These are phyloP conservation scores for Pulveroboletus ravenelii DNA, from an alignment of 768 basidiomycete species.

Conservation along the genomic window DNA sequence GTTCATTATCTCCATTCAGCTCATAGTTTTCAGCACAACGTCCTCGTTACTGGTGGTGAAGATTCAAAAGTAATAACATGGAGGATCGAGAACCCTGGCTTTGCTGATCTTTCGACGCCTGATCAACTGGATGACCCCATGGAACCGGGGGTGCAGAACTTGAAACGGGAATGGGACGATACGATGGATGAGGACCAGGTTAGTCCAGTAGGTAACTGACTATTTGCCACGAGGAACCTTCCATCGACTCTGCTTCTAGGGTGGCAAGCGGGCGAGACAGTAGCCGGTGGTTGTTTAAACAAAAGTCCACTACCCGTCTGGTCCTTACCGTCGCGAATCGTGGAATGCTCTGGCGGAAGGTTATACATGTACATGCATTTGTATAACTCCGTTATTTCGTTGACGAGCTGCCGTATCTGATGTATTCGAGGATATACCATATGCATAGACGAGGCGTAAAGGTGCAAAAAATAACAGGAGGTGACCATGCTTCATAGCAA, in stretches of 20 bases:
- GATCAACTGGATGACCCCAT: conserved; percentile 10
- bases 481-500: conserved; percentile 20
- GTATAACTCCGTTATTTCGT: background rate
- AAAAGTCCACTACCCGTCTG: background rate
- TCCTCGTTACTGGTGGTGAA: conserved; percentile 49
- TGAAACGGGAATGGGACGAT: conserved; percentile 26
- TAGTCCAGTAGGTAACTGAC: conserved; percentile 13
- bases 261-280: conserved; percentile 18
- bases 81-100: conserved; percentile 20
- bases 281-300: background rate
- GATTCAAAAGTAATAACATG: conserved; percentile 45
- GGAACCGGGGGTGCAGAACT: conserved; percentile 4
- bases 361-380: background rate
- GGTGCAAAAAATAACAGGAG: conserved; percentile 14
- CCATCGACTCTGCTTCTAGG: conserved; percentile 8
- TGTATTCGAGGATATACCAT: conserved; percentile 16
- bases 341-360: background rate
- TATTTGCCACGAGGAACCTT: background rate
- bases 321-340: background rate
- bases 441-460: conserved; percentile 26
- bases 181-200: conserved; percentile 9
- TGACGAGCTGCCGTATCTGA: background rate
- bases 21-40: conserved; percentile 31
- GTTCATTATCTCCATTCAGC: background rate
- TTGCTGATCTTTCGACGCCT: background rate